Evolutionary conservation across 345 rosid species (phyloP), one percentile per base, ranked within the genome.

Genomic region (Kernera saxatilis): DNA sequence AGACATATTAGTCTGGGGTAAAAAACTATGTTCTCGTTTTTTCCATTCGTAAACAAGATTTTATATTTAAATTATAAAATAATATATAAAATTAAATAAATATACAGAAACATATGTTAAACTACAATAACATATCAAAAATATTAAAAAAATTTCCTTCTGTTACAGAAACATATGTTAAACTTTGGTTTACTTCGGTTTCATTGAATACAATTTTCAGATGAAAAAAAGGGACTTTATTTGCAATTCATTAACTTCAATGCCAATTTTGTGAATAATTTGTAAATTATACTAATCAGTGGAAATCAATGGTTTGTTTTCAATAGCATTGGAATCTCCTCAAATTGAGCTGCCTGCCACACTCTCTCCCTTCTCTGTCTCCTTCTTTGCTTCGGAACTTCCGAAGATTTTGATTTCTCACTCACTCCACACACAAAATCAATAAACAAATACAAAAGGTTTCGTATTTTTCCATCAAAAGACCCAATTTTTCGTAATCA

Each of bases 251-350:
- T 21, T 6, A 27, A 53, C 23, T 49, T 32, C 6, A 6, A 13
- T 22, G 12, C 37, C 14, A 46, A 32, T n/a, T 12, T 70, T 49
- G 40, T 70, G 58, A 58, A 49, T 18, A 70, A 11, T 45, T 25
- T 26, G 15, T 29, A 27, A 46, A 55, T 2, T 27, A 5, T 27
- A 5, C 50, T 25, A 8, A 22, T 5, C 32, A 63, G 10, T 29
- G 18, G 41, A 40, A 44, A 15, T 14, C 37, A 68, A 59, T 29
- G 46, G 41, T 40, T 32, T 17, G 8, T 46, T 44, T 22, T 57
- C 19, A 71, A 57, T 2, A 66, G 76, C 88, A 54, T 80, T 65
- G 91, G 83, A 55, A 58, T 80, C 78, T 83, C 84, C 92, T 78
- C 81, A 66, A 41, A 10, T 51, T 63, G 75, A 51, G 40, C 64